Conservation (phyloP, 2,329 filamentous ascomycete species). For the Penicillium sp. region DNA sequence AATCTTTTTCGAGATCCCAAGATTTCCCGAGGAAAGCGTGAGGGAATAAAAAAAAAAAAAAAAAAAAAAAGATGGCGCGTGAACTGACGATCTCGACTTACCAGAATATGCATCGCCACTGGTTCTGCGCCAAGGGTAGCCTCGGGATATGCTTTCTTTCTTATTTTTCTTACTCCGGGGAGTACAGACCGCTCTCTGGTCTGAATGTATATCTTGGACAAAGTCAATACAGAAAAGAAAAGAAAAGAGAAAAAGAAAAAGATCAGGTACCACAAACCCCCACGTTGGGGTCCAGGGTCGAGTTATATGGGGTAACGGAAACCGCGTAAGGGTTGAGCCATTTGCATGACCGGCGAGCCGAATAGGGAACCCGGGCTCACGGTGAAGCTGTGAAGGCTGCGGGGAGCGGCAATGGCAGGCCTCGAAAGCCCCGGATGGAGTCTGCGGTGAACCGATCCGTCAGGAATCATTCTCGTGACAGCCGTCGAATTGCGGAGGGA, state of each 20-base stretch:
- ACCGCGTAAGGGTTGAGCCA: conserved; percentile 23
- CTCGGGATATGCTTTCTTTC: conserved; percentile 4
- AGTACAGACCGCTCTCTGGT: background rate
- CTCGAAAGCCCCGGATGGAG: conserved; percentile 27
- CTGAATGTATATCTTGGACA: background rate
- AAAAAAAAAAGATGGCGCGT: conserved; percentile 7
- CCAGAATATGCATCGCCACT: conserved; percentile 47
- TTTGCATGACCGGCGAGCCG: conserved; percentile 17
- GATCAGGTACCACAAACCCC: conserved; percentile 1
- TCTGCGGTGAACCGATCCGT: conserved; percentile 33
- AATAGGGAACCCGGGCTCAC: conserved; percentile 24
- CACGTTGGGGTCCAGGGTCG: conserved; percentile 7
- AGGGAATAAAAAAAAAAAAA: conserved; percentile 1
- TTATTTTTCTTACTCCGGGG: background rate
- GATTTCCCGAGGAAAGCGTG: background rate
- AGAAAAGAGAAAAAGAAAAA: background rate
- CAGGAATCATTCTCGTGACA: conserved; percentile 1
- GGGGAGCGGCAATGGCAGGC: conserved; percentile 21
- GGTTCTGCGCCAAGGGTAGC: conserved; percentile 7
- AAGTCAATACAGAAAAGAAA: background rate
- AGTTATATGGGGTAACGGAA: conserved; percentile 19
- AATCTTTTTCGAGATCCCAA: background rate
- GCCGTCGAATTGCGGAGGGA: background rate
- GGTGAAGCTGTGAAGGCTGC: conserved; percentile 31
- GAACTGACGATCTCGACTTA: conserved; percentile 28